Evolutionary conservation across 441 rosid species (phyloP), one percentile per base, ranked within the genome.

Genomic region (Macaranga tanarius): DNA sequence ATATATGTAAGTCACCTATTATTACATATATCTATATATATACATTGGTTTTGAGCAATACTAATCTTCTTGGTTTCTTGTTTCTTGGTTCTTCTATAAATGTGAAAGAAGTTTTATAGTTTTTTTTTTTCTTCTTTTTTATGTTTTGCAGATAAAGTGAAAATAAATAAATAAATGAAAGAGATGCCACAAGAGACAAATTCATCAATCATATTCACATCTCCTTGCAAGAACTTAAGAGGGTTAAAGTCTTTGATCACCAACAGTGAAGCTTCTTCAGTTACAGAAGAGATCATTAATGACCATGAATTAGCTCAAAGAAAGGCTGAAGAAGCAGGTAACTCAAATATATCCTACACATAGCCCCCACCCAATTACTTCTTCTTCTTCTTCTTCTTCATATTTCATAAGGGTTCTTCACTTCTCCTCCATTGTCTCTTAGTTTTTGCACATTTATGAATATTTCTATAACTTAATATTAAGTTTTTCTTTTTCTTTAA

Each of bases 251-350:
- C 81, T 70, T 75, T 72, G 77, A 77, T 59, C 54, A 77, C 87
- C 2, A 78, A 69, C 77, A 82, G 76, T 69, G 79, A 80, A 52
- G 79, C 81, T 12, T 54, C 78, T 23, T 82, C 88, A 23, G 69
- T 40, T 72, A 58, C 71, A 26, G 96, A 84, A 16, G 89, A 88
- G 70, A 75, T 75, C 20, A 78, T 87, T 75, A 86, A 86, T 70
- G 96, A 92, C 82, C 77, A 74, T 79, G 90, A 90, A 75, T 82
- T 94, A 48, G 96, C 97, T 76, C 92, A 86, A 67, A 79, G 99
- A 62, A 94, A 92, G 84, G 99, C 97, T 76, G 93, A 84, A 84
- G 97, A 94, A 89, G 93, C 99, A 82, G 99, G 99, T 94, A 65
- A 40, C 19, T 12, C 31, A 4, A 22, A 22, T 20, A 4, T 50